phyloP scores from a whole-genome alignment of 805 yeast genomes.

The Ogataea parapolymorpha region DNA sequence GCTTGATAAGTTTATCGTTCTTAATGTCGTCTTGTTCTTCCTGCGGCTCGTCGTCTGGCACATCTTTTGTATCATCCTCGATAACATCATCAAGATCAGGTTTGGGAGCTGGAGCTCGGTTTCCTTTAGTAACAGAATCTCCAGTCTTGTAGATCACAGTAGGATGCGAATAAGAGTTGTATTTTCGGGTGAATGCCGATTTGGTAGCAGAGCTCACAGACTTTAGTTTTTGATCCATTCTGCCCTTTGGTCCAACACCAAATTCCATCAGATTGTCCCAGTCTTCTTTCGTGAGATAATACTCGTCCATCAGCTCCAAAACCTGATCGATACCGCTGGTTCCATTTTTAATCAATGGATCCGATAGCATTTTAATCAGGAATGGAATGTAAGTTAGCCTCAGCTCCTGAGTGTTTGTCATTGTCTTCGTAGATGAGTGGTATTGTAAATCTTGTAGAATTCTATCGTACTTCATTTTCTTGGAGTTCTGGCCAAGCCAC shows the following conservation, averaged over 20 bases:
- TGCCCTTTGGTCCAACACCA: conserved; percentile 57
- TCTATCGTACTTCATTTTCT: conserved; percentile 71
- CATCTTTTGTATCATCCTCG: conserved; percentile 45
- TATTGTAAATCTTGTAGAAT: conserved; percentile 83
- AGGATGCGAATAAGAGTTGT: conserved; percentile 77
- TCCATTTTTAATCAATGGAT: conserved; percentile 55
- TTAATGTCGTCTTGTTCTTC: conserved; percentile 46
- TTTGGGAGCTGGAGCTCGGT: conserved; percentile 23
- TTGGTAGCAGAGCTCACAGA: conserved; percentile 75
- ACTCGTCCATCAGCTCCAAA: conserved; percentile 74
- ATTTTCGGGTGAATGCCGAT: conserved; percentile 80
- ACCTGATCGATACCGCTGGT: conserved; percentile 63
- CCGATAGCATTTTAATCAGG: conserved; percentile 51
- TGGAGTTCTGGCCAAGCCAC: conserved; percentile 90
- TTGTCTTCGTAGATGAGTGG: conserved; percentile 77
- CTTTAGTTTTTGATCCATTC: conserved; percentile 46
- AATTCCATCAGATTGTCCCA: conserved; percentile 88
- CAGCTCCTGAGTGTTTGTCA: conserved; percentile 70
- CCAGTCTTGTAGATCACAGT: conserved; percentile 78
- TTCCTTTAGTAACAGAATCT: conserved; percentile 45
- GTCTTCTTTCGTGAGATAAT: conserved; percentile 84
- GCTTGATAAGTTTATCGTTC: conserved; percentile 64
- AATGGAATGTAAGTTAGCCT: conserved; percentile 74
- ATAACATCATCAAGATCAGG: conserved; percentile 75
- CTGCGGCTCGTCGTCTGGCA: conserved; percentile 40